Evolutionary conservation across 1,284 basidiomycete species (phyloP), one percentile per base, ranked within the genome.

Genomic region (Stygiomarasmius scandens): DNA sequence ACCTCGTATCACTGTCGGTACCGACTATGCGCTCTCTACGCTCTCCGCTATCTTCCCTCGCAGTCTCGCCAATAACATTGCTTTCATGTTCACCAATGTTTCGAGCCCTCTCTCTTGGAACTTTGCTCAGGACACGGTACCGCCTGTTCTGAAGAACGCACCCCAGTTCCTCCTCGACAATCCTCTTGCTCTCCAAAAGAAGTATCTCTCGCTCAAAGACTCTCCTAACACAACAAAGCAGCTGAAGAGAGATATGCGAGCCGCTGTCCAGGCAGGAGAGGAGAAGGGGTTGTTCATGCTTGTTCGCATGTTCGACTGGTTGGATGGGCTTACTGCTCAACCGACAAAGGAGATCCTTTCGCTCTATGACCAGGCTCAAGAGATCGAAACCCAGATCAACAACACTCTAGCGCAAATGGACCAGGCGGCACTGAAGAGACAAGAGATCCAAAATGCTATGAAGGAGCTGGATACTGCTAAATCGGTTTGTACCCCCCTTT

Each of bases 21-120:
- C 67, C 3, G 64, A 68, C 38, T 71, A 71, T 49, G 63, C 70
- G 0, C 52, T 71, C 10, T 58, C 60, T 11, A 62, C 62, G 3
- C 61, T 71, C 20, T 58, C 66, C 3, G 38, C 63, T 22, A 68
- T 71, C 41, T 69, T 71, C 51, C 70, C 70, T 20, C 49, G 55
- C 16, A 59, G 63, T 6, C 61, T 71, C 41, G 55, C 58, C 24
- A 48, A 64, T 43, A 71, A 70, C 52, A 70, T 71, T 46, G 67
- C 58, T 10, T 60, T 71, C 45, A 44, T 71, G 14, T 70, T 71
- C 55, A 71, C 70, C 36, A 68, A 64, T 46, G 64, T 68, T 41
- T 50, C 64, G n/a, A 61, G 54, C 27, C 54, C 55, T 8, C 45
- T 66, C 9, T 49, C 55, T 11, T 66, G 54, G 49, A 71, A 71